These are phyloP conservation scores for Claviceps sp. DNA, from an alignment of 2,329 filamentous ascomycete genomes.

Conservation along the genomic window DNA sequence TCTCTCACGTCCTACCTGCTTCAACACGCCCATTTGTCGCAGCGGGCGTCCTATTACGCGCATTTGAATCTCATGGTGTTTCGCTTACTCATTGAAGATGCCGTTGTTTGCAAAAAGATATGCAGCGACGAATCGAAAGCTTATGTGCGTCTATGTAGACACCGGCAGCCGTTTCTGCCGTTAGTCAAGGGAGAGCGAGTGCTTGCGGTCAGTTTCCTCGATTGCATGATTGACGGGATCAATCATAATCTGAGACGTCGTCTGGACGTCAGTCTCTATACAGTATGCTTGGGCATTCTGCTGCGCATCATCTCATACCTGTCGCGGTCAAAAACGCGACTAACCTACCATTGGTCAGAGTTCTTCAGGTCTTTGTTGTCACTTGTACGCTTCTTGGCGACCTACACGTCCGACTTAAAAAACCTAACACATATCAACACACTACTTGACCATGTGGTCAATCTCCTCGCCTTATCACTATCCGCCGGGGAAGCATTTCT, in stretches of 20 bases:
- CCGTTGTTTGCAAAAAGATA: conserved; percentile 65
- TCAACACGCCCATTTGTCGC: conserved; percentile 80
- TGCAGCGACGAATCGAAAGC: conserved; percentile 67
- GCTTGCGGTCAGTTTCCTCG: conserved; percentile 63
- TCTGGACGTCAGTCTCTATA: conserved; percentile 76
- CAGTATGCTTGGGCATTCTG: conserved; percentile 67
- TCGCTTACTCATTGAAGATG: conserved; percentile 77
- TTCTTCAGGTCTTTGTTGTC: conserved; percentile 82
- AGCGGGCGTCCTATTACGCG: conserved; percentile 66
- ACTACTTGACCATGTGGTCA: conserved; percentile 65
- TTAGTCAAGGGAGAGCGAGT: conserved; percentile 58
- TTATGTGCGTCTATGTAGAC: conserved; percentile 71
- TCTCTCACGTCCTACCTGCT: conserved; percentile 87
- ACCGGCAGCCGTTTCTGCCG: conserved; percentile 76
- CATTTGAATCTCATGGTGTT: conserved; percentile 76
- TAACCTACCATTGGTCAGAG: conserved; percentile 89
- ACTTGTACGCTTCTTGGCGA: conserved; percentile 79
- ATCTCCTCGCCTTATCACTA: conserved; percentile 70
- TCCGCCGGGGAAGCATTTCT: conserved; percentile 84
- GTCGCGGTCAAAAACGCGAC: conserved; percentile 65
- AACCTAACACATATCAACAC: conserved; percentile 54
- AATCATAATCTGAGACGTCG: conserved; percentile 85
- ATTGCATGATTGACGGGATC: conserved; percentile 79
- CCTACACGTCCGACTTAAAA: conserved; percentile 68
- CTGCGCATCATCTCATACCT: conserved; percentile 75